These are phyloP conservation scores for Monilinia aucupariae DNA, from an alignment of 2,329 filamentous ascomycete genomes.

Conservation along the genomic window DNA sequence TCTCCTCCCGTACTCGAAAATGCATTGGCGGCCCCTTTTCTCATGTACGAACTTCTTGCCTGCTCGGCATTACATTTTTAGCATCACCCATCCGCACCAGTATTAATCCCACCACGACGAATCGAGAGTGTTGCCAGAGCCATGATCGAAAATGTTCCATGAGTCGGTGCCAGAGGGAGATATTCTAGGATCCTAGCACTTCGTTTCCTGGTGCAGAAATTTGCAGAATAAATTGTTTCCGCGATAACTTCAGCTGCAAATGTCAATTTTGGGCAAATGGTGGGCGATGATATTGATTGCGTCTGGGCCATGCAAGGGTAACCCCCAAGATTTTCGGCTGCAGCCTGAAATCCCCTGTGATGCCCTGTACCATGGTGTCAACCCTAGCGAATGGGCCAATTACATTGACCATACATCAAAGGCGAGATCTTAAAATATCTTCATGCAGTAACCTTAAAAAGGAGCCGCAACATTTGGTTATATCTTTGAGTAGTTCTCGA, in stretches of 20 bases:
- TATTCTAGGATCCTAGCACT: conserved; percentile 34
- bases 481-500: neutral
- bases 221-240: conserved; percentile 19
- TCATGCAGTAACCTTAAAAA: neutral
- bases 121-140: conserved; percentile 33
- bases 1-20: neutral
- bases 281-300: too few relatives aligned
- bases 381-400: neutral
- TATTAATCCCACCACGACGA: conserved; percentile 32
- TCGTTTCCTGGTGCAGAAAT: conserved; percentile 38
- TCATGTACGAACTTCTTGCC: conserved; percentile 36
- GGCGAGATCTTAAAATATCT: neutral
- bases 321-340: neutral
- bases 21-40: conserved; percentile 28
- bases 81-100: conserved; percentile 25
- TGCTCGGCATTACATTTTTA: conserved; percentile 36
- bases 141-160: conserved; percentile 33
- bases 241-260: neutral
- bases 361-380: neutral
- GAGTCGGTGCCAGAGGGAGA: conserved; percentile 23
- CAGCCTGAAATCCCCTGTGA: too few relatives aligned
- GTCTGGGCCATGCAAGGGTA: neutral
- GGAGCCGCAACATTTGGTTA: neutral
- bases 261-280: too few relatives aligned
- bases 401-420: too few relatives aligned